Evolutionary conservation across 768 basidiomycete species (phyloP), one percentile per base, ranked within the genome.

Genomic region (Boletus vinaceobasis): DNA sequence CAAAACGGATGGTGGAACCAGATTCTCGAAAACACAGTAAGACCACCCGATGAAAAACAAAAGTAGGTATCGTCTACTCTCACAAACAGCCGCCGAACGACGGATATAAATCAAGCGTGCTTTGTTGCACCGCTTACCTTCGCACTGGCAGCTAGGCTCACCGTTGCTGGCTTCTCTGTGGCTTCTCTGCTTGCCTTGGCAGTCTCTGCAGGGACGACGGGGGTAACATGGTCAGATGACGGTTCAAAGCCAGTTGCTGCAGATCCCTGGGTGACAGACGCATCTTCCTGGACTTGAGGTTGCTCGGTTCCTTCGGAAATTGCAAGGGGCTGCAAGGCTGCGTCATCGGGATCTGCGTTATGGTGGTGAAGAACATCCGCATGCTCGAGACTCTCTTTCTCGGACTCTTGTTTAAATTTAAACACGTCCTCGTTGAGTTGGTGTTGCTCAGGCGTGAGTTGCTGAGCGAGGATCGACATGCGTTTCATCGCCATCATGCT

Each of bases 401-500:
- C 91, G 4, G 90, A 90, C 68, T 93, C 92, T 63, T 85, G 82
- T 73, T 93, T 93, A 74, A 83, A 85, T 66, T 84, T 74, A 61
- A 75, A 74, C 23, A 95, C 68, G 43, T 87, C 79, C 43, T 78
- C 79, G 43, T 79, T 77, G 48, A 90, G 73, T 59, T 79, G 73
- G 49, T 77, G 76, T 3, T 79, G 77, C 39, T 75, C 75, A 3
- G 73, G 64, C 27, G 74, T 68, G 42, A 79, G 70, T 43, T 74
- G 65, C 4, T 67, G 65, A 36, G 65, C 60, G 2, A 88, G 75
- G 33, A 78, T 73, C 17, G 86, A 78, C 86, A 96, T 86, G 55
- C 92, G 79, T 62, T 85, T 86, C 70, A 93, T 80, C 13, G 93
- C 93, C 67, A 87, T 86, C 77, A 96, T 91, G 46, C 89, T 84